Percentiles rank a stretch among this genome's conserved stretches.
Conservation (phyloP, 2,329 filamentous ascomycete genomes). For the Alternaria brassicicola region DNA sequence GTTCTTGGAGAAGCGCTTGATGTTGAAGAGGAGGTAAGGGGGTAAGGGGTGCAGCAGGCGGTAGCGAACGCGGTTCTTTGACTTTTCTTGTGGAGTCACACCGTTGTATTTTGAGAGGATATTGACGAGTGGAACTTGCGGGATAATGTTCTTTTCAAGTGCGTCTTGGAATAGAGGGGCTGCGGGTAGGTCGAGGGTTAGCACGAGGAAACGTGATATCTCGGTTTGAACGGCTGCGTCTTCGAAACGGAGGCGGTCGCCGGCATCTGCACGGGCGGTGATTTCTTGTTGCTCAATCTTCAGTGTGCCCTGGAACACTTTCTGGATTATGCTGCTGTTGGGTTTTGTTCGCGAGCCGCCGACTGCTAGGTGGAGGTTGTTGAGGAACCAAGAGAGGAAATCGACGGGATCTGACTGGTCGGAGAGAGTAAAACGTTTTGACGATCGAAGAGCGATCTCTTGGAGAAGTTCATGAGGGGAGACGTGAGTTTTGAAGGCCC, state of each 20-base stretch:
- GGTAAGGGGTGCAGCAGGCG: conserved; percentile 88
- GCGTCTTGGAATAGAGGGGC: conserved; percentile 96
- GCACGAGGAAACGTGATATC: conserved; percentile 80
- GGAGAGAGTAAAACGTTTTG: conserved; percentile 90
- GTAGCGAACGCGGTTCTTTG: conserved; percentile 87
- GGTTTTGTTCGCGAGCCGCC: conserved; percentile 89
- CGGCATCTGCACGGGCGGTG: conserved; percentile 84
- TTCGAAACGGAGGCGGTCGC: conserved; percentile 89
- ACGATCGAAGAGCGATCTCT: conserved; percentile 87
- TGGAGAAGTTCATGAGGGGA: conserved; percentile 97
- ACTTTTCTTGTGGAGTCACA: conserved; percentile 81
- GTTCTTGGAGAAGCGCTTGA: conserved; percentile 96
- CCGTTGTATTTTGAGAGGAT: conserved; percentile 95
- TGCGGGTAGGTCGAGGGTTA: conserved; percentile 90
- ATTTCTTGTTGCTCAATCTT: conserved; percentile 94
- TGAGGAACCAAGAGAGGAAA: conserved; percentile 96
- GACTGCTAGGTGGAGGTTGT: conserved; percentile 89
- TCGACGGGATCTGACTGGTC: conserved; percentile 94
- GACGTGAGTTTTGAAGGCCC: conserved; percentile 94
- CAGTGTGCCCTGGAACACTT: conserved; percentile 89
- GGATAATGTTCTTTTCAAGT: conserved; percentile 93
- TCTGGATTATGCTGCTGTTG: conserved; percentile 83
- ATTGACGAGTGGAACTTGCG: conserved; percentile 75
- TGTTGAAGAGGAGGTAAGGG: conserved; percentile 88
- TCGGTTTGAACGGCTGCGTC: conserved; percentile 84